A percentile compares a stretch with the other conserved stretches of the same genome.
These are phyloP conservation scores for Phytophthora tubulina DNA, from an alignment of 352 stramenopile species.

Conservation along the genomic window DNA sequence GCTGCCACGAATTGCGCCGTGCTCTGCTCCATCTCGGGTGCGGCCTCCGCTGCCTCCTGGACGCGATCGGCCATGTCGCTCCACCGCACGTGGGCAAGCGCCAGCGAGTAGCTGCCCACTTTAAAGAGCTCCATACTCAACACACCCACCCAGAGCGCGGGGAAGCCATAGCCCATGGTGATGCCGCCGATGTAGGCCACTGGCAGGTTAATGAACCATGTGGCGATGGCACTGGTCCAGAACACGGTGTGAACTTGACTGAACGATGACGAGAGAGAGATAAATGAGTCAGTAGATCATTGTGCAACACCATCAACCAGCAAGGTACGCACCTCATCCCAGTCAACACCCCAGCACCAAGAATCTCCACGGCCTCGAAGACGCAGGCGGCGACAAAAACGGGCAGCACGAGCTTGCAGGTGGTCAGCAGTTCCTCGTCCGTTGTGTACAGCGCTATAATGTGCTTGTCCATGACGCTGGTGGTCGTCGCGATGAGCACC, in stretches of 20 bases:
- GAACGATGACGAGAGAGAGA: not conserved
- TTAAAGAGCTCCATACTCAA: constrained; percentile 79
- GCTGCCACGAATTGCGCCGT: constrained; percentile 72
- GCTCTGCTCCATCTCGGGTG: constrained; percentile 54
- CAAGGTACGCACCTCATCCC: constrained; percentile 65
- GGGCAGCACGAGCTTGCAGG: constrained; percentile 61
- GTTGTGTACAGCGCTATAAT: constrained; percentile 73
- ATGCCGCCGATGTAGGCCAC: constrained; percentile 62
- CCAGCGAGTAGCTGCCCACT: constrained; percentile 55
- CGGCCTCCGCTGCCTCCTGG: constrained; percentile 56
- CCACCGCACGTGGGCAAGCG: constrained; percentile 61
- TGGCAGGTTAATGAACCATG: constrained; percentile 75
- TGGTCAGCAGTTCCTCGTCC: constrained; percentile 56
- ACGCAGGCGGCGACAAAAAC: constrained; percentile 71
- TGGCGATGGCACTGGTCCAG: constrained; percentile 67
- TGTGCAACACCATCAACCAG: not conserved
- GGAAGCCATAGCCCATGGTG: constrained; percentile 64
- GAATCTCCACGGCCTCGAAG: constrained; percentile 73
- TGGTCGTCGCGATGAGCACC: constrained; percentile 53
- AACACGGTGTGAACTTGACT: constrained; percentile 75
- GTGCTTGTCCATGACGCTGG: constrained; percentile 53
- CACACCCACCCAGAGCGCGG: constrained; percentile 70
- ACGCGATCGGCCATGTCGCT: constrained; percentile 54
- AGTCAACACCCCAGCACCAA: constrained; percentile 64
- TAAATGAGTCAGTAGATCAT: not conserved